Evolutionary conservation across 169 alveolate species (phyloP), one percentile per base, ranked within the genome.

Genomic region (Plasmodium gonderi): DNA sequence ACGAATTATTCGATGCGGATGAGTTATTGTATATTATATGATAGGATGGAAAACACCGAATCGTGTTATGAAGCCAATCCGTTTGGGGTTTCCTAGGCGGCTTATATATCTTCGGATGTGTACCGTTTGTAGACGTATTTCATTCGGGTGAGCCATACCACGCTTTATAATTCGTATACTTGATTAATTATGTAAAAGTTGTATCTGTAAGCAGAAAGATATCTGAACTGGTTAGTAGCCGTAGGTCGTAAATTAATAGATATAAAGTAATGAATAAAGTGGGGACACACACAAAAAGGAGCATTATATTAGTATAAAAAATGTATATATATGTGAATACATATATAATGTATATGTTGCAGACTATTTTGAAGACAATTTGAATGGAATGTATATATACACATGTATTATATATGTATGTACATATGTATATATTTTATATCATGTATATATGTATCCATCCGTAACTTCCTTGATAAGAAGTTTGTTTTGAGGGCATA

Each of bases 401-500:
- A n/a, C n/a, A n/a, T n/a, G 69, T 54, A 96, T 17, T 17, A 54
- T 54, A 51, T 29, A 54, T 54, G 6, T 54, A 17, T 54, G 69
- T 17, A 49, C 23, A 96, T 94, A 97, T 95, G 95, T 97, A 87
- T 95, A 96, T 95, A 96, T 97, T n/a, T n/a, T 97, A 97, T 95
- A 97, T 95, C 97, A 2, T 97, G 97, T 96, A 95, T 94, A 96
- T 51, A 51, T 54, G 3, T 17, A 91, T 95, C 93, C 97, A 93
- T 95, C 98, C 96, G 98, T 96, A 96, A 95, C 98, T 96, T 96
- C 97, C 97, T 54, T 17, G 98, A 97, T 92, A 92, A 92, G 95
- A 96, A 97, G 96, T 95, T 97, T 98, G 98, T 97, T 96, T 97
- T 96, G 97, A 96, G 97, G 98, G 95, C 95, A 91, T 96, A 97